Evolutionary conservation across 768 basidiomycete genomes (phyloP), one percentile per base, ranked within the genome.

Genomic region (Clathrus columnatus): DNA sequence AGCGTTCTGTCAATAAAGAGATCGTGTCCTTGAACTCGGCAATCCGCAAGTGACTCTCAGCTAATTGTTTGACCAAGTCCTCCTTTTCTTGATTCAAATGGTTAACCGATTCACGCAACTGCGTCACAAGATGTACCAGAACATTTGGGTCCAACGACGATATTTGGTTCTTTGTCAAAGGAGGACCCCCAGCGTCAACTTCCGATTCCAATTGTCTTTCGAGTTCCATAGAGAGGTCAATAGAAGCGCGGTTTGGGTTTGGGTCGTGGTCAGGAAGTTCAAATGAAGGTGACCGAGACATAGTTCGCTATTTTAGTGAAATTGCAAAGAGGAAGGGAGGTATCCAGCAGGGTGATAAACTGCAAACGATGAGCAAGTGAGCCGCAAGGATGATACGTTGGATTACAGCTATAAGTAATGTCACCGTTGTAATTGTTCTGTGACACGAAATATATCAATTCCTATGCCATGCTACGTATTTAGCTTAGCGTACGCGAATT

Each of bases 151-250:
- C 90, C 46, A 90, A 75, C 0, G 82, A 80, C 45, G 73, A 72
- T 27, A 43, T 43, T 16, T 48, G 30, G 16, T 55, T 14, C 23
- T 30, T 18, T 63, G 78, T 65, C 54, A 68, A 60, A 1, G 72
- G 74, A 4, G 80, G 80, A 49, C 87, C 86, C 64, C 76, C 74
- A 45, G 36, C 27, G 17, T 59, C 56, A n/a, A 46, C 58, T 18
- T 27, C 58, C 36, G 26, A 23, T 26, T 82, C 75, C 41, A 91
- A 78, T 69, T 88, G 80, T 50, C 78, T 81, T 65, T 91, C 89
- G 59, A 91, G 80, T 62, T 87, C 87, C 59, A 91, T 77, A 48
- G 80, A 80, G 58, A 87, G 78, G 69, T 91, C 88, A 64, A 90
- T 87, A 11, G 59, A 61, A 36, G 56, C 54, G 46, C 54, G 54